Percentiles rank a stretch among this genome's conserved stretches.
Conservation (phyloP, 2,329 filamentous ascomycete species). For the Epichloe hybrida region DNA sequence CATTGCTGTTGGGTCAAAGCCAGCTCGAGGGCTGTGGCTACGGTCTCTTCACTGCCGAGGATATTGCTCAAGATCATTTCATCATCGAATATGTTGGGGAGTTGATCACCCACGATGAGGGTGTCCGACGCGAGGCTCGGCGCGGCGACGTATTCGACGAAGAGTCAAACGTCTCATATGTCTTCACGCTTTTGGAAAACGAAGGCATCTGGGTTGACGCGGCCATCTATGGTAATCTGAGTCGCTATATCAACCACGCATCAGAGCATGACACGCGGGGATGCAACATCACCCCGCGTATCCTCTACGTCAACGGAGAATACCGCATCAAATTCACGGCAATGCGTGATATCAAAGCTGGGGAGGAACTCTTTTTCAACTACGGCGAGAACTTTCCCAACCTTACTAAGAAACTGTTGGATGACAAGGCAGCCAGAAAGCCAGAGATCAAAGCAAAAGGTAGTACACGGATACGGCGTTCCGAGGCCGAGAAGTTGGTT, state of each 20-base stretch:
- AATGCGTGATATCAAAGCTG: constrained; percentile 49
- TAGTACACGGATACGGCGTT: constrained; percentile 8
- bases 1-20: constrained; percentile 56
- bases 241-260: constrained; percentile 74
- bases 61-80: constrained; percentile 55
- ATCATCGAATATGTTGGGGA: constrained; percentile 77
- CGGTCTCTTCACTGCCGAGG: constrained; percentile 59
- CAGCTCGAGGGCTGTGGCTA: constrained; percentile 57
- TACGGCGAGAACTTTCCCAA: constrained; percentile 61
- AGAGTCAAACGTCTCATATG: constrained; percentile 48
- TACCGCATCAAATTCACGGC: constrained; percentile 66
- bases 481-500: constrained; percentile 8
- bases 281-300: constrained; percentile 50
- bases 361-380: constrained; percentile 71
- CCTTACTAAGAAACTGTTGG: constrained; percentile 32
- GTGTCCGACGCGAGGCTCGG: constrained; percentile 50
- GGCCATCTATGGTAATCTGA: constrained; percentile 65
- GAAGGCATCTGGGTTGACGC: constrained; percentile 59
- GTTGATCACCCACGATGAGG: constrained; percentile 56
- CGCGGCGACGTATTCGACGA: constrained; percentile 48
- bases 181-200: constrained; percentile 45
- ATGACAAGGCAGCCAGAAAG: constrained; percentile 22
- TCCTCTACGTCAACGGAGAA: constrained; percentile 61
- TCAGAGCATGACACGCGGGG: constrained; percentile 34
- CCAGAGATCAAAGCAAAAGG: constrained; percentile 13